phyloP scores from a whole-genome alignment of 768 basidiomycete genomes.

The Cyclocybe cylindracea region DNA sequence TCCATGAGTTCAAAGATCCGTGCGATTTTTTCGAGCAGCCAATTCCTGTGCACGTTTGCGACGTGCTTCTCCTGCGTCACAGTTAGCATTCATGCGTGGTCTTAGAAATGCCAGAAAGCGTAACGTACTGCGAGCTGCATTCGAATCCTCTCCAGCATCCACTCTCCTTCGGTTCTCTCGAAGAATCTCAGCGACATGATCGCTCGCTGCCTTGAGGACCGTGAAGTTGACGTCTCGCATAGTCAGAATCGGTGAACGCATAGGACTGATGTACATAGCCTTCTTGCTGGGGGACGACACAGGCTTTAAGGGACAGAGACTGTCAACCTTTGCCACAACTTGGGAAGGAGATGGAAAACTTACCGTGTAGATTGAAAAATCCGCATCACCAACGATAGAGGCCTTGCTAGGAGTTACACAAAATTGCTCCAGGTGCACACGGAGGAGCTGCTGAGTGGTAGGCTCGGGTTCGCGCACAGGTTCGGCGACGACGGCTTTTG shows the following conservation, averaged over 20 bases:
- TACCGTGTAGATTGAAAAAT: conserved; percentile 7
- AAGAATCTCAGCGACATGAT: conserved; percentile 22
- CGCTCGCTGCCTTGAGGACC: conserved; percentile 17
- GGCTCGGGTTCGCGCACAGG: background rate
- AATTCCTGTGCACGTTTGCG: conserved; percentile 20
- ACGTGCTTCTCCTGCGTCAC: conserved; percentile 16
- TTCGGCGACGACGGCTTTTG: background rate
- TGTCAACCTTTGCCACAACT: background rate
- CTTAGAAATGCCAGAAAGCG: background rate
- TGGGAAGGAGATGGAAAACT: background rate
- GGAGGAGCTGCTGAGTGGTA: background rate
- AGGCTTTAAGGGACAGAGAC: conserved; percentile 2
- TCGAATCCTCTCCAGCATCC: conserved; percentile 20
- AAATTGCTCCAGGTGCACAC: background rate
- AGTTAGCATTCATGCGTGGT: background rate
- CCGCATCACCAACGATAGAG: conserved; percentile 5
- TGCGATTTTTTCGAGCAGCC: conserved; percentile 6
- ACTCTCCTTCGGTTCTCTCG: conserved; percentile 21
- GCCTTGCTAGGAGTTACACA: background rate
- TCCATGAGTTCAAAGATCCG: background rate
- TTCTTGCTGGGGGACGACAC: conserved; percentile 12
- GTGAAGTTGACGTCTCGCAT: conserved; percentile 3
- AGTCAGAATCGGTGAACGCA: conserved; percentile 1
- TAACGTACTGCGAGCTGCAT: conserved; percentile 16
- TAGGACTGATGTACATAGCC: conserved; percentile 11